These are phyloP conservation scores for Zizania palustris DNA, from an alignment of 202 grass and related monocot species.

Conservation along the genomic window DNA sequence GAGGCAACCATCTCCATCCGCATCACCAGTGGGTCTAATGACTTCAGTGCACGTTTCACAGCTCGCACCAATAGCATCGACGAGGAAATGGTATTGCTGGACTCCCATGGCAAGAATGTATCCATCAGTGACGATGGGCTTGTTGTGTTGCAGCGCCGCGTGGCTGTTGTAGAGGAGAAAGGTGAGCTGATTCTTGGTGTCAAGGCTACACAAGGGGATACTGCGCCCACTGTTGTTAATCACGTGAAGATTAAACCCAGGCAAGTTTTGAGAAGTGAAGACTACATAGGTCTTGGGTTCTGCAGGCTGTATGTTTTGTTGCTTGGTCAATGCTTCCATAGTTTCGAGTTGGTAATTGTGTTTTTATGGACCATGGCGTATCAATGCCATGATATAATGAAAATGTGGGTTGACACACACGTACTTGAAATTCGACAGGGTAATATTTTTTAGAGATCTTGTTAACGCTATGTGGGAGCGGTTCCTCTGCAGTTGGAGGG, in stretches of 20 bases:
- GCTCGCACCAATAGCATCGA: neutral
- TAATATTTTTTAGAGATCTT: too few species aligned
- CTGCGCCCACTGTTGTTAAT: too few species aligned
- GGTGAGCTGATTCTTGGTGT: conserved; percentile 6
- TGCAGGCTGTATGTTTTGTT: neutral
- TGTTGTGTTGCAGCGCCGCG: neutral
- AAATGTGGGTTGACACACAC: too few species aligned
- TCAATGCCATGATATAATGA: too few species aligned
- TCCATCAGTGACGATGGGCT: neutral
- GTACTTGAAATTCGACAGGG: too few species aligned
- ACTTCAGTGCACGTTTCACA: neutral
- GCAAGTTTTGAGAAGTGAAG: neutral
- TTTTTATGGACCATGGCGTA: too few species aligned
- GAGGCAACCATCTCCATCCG: conserved; percentile 18
- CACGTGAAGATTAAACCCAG: neutral
- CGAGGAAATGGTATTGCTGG: conserved; percentile 6
- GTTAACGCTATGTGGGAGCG: too few species aligned
- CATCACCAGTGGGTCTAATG: neutral
- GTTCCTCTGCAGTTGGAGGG: too few species aligned
- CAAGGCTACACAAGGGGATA: neutral
- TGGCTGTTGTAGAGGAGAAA: conserved; percentile 8
- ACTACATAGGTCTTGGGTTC: neutral
- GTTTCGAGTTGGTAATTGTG: too few species aligned
- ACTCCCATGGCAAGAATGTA: neutral
- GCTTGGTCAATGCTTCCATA: conserved; percentile 28